Evolutionary conservation across 1,139 yeast genomes (phyloP).

Genomic region (Geotrichum macrosporum): DNA sequence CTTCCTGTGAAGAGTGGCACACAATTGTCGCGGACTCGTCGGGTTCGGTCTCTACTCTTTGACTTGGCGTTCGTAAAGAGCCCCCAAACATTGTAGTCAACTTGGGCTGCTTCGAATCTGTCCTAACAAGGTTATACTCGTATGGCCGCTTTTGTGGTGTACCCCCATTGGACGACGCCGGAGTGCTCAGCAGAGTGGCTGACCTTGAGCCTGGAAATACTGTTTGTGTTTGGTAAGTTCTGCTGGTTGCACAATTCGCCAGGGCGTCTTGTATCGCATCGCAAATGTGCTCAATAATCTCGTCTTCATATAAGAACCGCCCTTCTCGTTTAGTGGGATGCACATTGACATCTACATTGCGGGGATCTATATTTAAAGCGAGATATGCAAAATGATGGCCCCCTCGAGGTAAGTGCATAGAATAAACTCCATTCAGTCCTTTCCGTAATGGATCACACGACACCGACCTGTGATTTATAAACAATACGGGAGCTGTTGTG

Average conservation of each 20-base stretch:
- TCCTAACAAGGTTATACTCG: slow-evolving; percentile 46
- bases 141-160: slow-evolving; percentile 28
- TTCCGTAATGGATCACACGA: slow-evolving; percentile 74
- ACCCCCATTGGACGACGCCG: slow-evolving; percentile 7
- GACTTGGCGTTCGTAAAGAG: not conserved
- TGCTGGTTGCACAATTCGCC: slow-evolving; percentile 58
- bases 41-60: not conserved
- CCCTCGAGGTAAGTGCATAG: slow-evolving; percentile 72
- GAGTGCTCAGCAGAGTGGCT: slow-evolving; percentile 2
- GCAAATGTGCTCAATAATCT: slow-evolving; percentile 63
- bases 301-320: slow-evolving; percentile 79
- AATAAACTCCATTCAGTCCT: slow-evolving; percentile 61
- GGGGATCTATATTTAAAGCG: slow-evolving; percentile 59
- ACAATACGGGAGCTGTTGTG: slow-evolving; percentile 63
- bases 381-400: slow-evolving; percentile 74
- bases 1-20: not conserved
- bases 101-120: slow-evolving; percentile 65
- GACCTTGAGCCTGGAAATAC: slow-evolving; percentile 33
- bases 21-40: not conserved
- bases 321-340: slow-evolving; percentile 97
- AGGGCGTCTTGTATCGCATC: slow-evolving; percentile 49
- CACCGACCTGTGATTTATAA: slow-evolving; percentile 80
- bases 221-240: slow-evolving; percentile 67
- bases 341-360: slow-evolving; percentile 80
- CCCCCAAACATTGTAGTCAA: slow-evolving; percentile 44